Evolutionary conservation across 2,329 filamentous ascomycete genomes (phyloP).

Genomic region (Alternaria burnsii): DNA sequence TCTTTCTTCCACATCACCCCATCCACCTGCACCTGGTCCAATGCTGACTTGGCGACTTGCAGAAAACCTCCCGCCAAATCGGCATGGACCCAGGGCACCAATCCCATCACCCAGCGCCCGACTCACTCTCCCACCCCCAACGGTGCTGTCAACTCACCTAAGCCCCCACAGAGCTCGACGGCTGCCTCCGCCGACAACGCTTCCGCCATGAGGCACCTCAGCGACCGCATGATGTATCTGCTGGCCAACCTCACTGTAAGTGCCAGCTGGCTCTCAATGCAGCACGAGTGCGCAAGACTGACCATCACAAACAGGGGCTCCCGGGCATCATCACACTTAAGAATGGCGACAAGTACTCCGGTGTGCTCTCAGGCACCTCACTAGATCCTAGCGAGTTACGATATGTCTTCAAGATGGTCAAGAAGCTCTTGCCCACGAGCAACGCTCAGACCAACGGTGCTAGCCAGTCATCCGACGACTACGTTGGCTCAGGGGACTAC

Average conservation of each 20-base stretch:
- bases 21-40: conserved; percentile 18
- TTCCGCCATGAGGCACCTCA: conserved; percentile 65
- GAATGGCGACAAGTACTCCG: conserved; percentile 68
- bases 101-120: conserved; percentile 67
- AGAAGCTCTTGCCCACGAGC: conserved; percentile 55
- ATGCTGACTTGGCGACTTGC: conserved; percentile 36
- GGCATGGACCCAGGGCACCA: conserved; percentile 68
- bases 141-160: conserved; percentile 58
- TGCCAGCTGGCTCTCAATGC: conserved; percentile 16
- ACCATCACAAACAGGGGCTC: conserved; percentile 58
- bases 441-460: conserved; percentile 58
- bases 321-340: conserved; percentile 65
- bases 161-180: conserved; percentile 51
- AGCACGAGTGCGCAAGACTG: conserved; percentile 15
- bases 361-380: conserved; percentile 66
- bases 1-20: conserved; percentile 10
- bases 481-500: conserved; percentile 58
- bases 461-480: conserved; percentile 52
- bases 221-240: conserved; percentile 68
- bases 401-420: conserved; percentile 72
- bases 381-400: conserved; percentile 62
- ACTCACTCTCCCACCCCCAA: conserved; percentile 61
- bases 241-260: conserved; percentile 67
- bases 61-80: conserved; percentile 64
- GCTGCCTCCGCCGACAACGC: conserved; percentile 58